Base-by-base conservation (phyloP, 1,139 yeast species). In the Hansenula sp. region DNA sequence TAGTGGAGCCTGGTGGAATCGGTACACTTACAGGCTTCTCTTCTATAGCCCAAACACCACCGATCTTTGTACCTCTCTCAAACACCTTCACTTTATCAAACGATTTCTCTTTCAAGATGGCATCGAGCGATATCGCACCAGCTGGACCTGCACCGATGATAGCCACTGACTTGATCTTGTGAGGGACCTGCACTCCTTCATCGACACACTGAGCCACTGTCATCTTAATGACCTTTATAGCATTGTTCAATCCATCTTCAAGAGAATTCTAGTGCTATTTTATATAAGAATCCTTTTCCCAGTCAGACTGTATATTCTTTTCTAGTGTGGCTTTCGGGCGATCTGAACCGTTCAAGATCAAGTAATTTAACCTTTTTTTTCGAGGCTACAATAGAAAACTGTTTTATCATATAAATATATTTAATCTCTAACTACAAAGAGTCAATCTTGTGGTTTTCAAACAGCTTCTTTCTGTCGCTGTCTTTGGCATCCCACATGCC, bases 101-200 rank as follows among this genome's bases (percentile, higher is more conserved):
- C 6, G 49, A 46, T 6, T 37, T 20, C 37, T 69, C 69, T 31
- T 61, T 58, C 4, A 66, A 45, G 6, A 71, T 48, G 14, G 62
- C 47, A 41, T 69, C 72, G 18, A 68, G 55, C 1, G 65, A 57
- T 24, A 69, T 60, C 12, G 71, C 69, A 3, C 75, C 75, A 1
- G 73, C 66, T 3, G 75, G 74, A 0, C 76, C 76, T 19, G 71
- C 75, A 1, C 76, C 76, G 16, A 71, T 67, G 17, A 71, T 60
- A 11, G 73, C 75, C 13, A 70, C 55, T 3, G 61, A 53, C 38
- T 21, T 36, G n/a, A 36, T 35, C 16, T 24, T 32, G 11, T n/a
- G 9, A 6, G 20, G n/a, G 32, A 29, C 34, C 3, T 11, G 7
- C 2, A 24, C 20, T 12, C 34, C 34, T n/a, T n/a, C n/a, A 14